Conservation (phyloP, 2,329 filamentous ascomycete genomes). For the Colletotrichum orbiculare region DNA sequence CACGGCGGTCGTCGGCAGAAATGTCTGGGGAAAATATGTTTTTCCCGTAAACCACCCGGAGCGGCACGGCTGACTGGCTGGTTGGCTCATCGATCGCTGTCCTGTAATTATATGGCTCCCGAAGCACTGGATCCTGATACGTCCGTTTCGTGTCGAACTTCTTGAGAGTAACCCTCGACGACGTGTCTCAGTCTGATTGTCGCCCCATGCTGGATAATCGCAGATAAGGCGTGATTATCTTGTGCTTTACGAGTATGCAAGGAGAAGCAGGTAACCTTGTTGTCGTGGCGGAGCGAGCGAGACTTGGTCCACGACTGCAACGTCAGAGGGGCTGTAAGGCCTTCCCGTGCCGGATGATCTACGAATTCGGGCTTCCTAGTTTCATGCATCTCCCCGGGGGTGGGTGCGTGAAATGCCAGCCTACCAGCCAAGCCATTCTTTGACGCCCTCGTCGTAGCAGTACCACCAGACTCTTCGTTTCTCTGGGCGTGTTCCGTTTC, state of each 20-base stretch:
- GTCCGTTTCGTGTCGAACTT: conserved; percentile 8
- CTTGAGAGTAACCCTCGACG: neutral
- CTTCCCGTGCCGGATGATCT: conserved; percentile 31
- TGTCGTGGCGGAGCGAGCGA: neutral
- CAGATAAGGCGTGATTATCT: neutral
- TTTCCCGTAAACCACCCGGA: neutral
- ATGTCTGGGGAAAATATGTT: neutral
- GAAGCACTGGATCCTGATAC: conserved; percentile 10
- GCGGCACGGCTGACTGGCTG: conserved; percentile 8
- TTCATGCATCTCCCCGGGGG: conserved; percentile 19
- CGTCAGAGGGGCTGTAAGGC: conserved; percentile 3
- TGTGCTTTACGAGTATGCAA: no score
- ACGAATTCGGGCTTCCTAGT: conserved; percentile 26
- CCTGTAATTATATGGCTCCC: conserved; percentile 22
- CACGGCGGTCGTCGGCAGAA: conserved; percentile 22
- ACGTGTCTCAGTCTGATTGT: neutral
- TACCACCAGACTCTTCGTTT: conserved; percentile 8
- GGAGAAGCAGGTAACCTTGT: neutral
- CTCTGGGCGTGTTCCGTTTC: neutral
- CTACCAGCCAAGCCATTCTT: conserved; percentile 6
- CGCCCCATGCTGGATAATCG: neutral
- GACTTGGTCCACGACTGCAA: neutral
- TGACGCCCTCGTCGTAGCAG: neutral
- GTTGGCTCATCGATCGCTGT: conserved; percentile 8
- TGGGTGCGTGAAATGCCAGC: conserved; percentile 7